phyloP scores from a whole-genome alignment of 2,329 filamentous ascomycete genomes.

The Xylariaceae sp. region DNA sequence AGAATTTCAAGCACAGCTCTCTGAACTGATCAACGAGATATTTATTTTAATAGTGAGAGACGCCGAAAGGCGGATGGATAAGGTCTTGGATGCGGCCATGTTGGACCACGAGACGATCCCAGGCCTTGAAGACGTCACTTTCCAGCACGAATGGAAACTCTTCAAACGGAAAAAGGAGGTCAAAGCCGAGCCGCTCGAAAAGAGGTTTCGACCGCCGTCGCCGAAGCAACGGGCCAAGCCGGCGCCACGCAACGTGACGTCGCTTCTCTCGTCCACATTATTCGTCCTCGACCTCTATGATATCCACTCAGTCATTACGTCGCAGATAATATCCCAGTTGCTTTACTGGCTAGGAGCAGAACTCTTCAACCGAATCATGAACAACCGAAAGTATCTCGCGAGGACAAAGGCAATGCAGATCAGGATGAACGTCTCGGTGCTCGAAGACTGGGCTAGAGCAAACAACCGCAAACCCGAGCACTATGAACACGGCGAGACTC shows the following conservation, averaged over 20 bases:
- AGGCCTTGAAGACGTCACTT: slow-evolving; percentile 91
- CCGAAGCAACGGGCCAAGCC: slow-evolving; percentile 89
- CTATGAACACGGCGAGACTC: slow-evolving; percentile 87
- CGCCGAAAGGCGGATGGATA: slow-evolving; percentile 91
- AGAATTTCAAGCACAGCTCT: slow-evolving; percentile 87
- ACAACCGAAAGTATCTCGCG: slow-evolving; percentile 87
- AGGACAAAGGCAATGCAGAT: slow-evolving; percentile 99
- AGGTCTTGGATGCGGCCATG: slow-evolving; percentile 88
- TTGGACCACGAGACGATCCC: slow-evolving; percentile 97
- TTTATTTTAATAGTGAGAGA: slow-evolving; percentile 97
- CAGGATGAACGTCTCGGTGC: slow-evolving; percentile 91
- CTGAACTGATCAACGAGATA: slow-evolving; percentile 95
- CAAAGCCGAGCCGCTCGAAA: slow-evolving; percentile 85
- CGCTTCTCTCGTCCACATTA: slow-evolving; percentile 86
- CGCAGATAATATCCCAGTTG: slow-evolving; percentile 86
- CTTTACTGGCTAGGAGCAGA: slow-evolving; percentile 96
- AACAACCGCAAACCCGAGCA: slow-evolving; percentile 96
- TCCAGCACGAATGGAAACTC: slow-evolving; percentile 98
- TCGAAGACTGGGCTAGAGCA: slow-evolving; percentile 91
- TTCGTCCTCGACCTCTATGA: slow-evolving; percentile 99
- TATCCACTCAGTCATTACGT: slow-evolving; percentile 91
- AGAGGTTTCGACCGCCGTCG: slow-evolving; percentile 85
- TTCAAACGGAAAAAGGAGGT: slow-evolving; percentile 88
- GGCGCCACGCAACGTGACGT: slow-evolving; percentile 91
- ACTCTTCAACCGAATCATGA: slow-evolving; percentile 97